These are phyloP conservation scores for Polyporus arcularius DNA, from an alignment of 768 basidiomycete genomes.

Conservation along the genomic window DNA sequence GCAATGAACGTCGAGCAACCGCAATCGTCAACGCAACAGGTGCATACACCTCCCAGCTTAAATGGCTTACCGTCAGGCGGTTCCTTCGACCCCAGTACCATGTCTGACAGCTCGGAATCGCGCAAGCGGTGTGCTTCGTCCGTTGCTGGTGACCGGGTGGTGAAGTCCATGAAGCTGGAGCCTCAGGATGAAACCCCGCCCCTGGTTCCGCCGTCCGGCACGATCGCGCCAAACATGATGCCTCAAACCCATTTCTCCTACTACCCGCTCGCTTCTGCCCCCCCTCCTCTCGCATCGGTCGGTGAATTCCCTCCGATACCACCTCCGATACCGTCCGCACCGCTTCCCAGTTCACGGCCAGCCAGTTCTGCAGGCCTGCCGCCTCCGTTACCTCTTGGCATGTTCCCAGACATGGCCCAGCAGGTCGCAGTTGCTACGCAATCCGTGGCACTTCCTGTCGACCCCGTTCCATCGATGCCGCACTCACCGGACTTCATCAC, in stretches of 20 bases:
- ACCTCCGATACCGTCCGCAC: constrained; percentile 31
- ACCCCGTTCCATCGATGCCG: constrained; percentile 8
- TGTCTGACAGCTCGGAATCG: constrained; percentile 40
- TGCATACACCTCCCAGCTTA: constrained; percentile 23
- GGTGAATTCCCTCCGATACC: constrained; percentile 31
- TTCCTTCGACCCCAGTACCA: constrained; percentile 29
- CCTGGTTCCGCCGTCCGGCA: constrained; percentile 19
- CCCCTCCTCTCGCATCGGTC: constrained; percentile 27
- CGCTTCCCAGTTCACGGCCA: constrained; percentile 24
- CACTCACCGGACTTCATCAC: constrained; percentile 10
- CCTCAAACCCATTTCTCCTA: constrained; percentile 29
- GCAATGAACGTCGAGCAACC: constrained; percentile 17
- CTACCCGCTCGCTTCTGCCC: constrained; percentile 14
- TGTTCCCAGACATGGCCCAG: constrained; percentile 21
- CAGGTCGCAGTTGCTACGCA: constrained; percentile 9
- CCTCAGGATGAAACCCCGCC: constrained; percentile 44
- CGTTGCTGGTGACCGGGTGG: constrained; percentile 43
- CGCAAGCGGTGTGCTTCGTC: constrained; percentile 56
- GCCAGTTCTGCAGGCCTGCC: constrained; percentile 27
- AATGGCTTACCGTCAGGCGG: constrained; percentile 25
- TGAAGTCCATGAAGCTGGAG: constrained; percentile 52
- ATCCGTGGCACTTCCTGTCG: not conserved
- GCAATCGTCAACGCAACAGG: constrained; percentile 23
- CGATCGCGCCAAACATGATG: constrained; percentile 19
- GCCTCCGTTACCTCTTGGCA: constrained; percentile 15